A percentile compares a stretch with the other conserved stretches of the same genome.
Evolutionary conservation across 768 basidiomycete species (phyloP).

Genomic region (Termitomyces bulborhizus): DNA sequence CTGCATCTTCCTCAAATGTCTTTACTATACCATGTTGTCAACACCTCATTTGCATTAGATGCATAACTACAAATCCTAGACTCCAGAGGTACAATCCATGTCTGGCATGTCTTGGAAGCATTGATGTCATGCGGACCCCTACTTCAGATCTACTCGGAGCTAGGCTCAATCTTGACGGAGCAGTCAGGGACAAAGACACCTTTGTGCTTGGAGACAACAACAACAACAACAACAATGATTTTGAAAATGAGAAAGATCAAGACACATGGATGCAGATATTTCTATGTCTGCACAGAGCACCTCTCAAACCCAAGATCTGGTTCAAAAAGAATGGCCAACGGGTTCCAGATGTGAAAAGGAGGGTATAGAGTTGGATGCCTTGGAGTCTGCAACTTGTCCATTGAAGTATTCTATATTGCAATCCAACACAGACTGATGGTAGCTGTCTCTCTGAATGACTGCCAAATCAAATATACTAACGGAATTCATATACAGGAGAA

Average conservation of each 20-base stretch:
- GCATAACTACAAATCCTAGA: constrained; percentile 54
- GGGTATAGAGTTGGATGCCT: not conserved
- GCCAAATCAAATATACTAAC: not conserved
- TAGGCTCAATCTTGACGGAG: constrained; percentile 42
- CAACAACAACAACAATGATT: constrained; percentile 39
- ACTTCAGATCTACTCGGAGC: not conserved
- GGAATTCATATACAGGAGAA: constrained; percentile 25
- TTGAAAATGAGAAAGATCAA: constrained; percentile 23
- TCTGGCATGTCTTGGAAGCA: constrained; percentile 58
- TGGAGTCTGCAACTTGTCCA: constrained; percentile 13
- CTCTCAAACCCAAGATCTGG: not conserved
- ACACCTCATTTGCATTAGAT: constrained; percentile 58
- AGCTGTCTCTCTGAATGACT: not conserved
- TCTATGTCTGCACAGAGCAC: not conserved
- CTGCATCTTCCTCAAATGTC: constrained; percentile 6
- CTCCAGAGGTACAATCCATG: constrained; percentile 68
- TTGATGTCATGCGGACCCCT: constrained; percentile 27
- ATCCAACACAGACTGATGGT: constrained; percentile 53
- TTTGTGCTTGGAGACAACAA: constrained; percentile 64
- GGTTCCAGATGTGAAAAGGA: not conserved
- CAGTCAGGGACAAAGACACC: constrained; percentile 51
- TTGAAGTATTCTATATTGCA: constrained; percentile 48
- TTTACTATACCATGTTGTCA: constrained; percentile 60
- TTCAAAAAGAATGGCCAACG: not conserved
- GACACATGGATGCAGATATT: not conserved